phyloP scores from a whole-genome alignment of 306 rosid species.

The Fragaria nilgerrensis region DNA sequence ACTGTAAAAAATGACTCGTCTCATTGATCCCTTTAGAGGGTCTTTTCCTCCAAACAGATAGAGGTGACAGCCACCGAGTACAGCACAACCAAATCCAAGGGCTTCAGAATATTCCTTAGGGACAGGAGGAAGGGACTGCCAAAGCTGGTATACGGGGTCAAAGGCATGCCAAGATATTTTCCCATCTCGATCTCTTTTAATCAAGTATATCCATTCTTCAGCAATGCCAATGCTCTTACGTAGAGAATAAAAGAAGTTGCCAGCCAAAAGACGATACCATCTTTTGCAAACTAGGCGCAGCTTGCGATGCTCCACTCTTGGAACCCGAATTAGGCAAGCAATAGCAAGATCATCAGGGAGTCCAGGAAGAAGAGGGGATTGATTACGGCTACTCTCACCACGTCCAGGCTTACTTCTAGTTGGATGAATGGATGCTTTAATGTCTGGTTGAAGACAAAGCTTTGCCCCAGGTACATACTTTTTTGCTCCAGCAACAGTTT shows the following conservation, averaged over 20 bases:
- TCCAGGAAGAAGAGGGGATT: constrained; percentile 81
- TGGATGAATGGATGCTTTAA: constrained; percentile 84
- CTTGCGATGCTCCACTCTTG: constrained; percentile 74
- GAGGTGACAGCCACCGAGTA: constrained; percentile 79
- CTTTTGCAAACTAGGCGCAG: constrained; percentile 81
- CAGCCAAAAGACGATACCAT: constrained; percentile 79
- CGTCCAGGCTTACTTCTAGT: constrained; percentile 71
- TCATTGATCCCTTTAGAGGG: constrained; percentile 79
- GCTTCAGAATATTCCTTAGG: constrained; percentile 89
- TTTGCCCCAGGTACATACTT: constrained; percentile 76
- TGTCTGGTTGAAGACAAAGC: constrained; percentile 87
- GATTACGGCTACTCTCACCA: constrained; percentile 70
- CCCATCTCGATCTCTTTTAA: constrained; percentile 82
- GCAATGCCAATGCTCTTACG: constrained; percentile 68
- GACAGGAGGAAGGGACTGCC: constrained; percentile 92
- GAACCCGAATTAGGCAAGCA: constrained; percentile 82
- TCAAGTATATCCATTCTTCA: constrained; percentile 82
- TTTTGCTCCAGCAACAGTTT: constrained; percentile 77
- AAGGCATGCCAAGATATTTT: constrained; percentile 93
- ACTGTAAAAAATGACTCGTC: constrained; percentile 74
- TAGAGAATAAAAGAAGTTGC: constrained; percentile 78
- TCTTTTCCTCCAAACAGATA: constrained; percentile 88
- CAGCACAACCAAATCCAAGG: constrained; percentile 93
- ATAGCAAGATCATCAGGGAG: constrained; percentile 91
- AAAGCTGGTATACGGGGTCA: constrained; percentile 74